Conservation (phyloP, 345 rosid genomes). For the Litchi chinensis region DNA sequence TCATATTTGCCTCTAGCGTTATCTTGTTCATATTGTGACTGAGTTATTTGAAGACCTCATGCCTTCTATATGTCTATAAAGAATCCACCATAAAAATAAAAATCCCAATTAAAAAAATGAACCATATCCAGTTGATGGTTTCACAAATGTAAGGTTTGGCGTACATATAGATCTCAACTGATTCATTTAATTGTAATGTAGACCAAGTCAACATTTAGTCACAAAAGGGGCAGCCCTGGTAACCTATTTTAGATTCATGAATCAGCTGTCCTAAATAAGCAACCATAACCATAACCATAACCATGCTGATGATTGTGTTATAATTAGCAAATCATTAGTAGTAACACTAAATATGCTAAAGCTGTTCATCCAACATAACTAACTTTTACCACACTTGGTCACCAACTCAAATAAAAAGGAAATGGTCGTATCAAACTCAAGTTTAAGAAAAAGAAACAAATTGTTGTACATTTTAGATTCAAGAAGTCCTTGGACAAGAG, state of each 20-base stretch:
- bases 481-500: not conserved
- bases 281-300: not conserved
- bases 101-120: not conserved
- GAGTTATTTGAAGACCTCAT: no score
- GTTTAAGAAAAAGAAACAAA: constrained; percentile 13
- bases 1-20: no score
- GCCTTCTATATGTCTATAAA: no score
- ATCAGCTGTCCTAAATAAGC: not conserved
- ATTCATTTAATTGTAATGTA: not conserved
- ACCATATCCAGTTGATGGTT: not conserved
- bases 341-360: not conserved
- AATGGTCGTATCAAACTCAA: not conserved
- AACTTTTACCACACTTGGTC: constrained; percentile 14
- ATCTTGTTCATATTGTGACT: no score
- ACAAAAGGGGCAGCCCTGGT: not conserved
- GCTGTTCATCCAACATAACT: constrained; percentile 16
- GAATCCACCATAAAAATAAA: no score
- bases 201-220: constrained; percentile 12
- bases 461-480: not conserved
- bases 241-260: not conserved
- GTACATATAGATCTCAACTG: not conserved
- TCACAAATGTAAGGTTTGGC: constrained; percentile 9
- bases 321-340: constrained; percentile 9
- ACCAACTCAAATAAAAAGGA: not conserved
- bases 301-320: not conserved